These are phyloP conservation scores for Fusarium odoratissimum DNA, from an alignment of 2,329 filamentous ascomycete species.

Conservation along the genomic window DNA sequence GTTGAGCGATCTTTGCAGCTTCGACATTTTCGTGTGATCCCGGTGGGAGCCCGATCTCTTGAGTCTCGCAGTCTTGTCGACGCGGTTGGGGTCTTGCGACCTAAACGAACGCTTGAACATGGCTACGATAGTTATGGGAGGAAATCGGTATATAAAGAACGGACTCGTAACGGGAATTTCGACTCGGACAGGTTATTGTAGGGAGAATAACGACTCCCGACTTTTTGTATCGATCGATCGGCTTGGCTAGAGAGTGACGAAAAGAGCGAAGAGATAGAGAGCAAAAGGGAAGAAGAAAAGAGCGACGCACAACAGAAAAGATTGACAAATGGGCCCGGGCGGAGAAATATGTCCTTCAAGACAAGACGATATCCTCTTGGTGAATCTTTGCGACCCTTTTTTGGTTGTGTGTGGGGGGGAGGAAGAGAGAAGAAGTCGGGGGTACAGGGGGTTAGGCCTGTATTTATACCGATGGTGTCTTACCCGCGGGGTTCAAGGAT, in stretches of 20 bases:
- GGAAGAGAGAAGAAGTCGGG: conserved; percentile 51
- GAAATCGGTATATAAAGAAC: conserved; percentile 41
- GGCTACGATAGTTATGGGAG: conserved; percentile 51
- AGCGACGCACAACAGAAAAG: conserved; percentile 53
- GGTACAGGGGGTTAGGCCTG: conserved; percentile 29
- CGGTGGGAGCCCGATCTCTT: conserved; percentile 70
- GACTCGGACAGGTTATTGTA: conserved; percentile 3
- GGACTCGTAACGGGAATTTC: conserved; percentile 43
- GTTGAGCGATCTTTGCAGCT: conserved; percentile 86
- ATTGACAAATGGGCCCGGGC: conserved; percentile 66
- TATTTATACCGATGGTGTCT: conserved; percentile 42
- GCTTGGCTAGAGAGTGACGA: conserved; percentile 63
- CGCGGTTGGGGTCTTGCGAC: conserved; percentile 77
- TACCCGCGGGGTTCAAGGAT: conserved; percentile 28
- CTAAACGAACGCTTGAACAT: conserved; percentile 97
- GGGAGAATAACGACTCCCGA: conserved; percentile 33
- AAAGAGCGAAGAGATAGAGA: conserved; percentile 58
- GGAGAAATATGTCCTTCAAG: conserved; percentile 58
- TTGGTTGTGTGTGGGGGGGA: conserved; percentile 66
- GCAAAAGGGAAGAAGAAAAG: conserved; percentile 47
- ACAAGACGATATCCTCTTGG: conserved; percentile 64
- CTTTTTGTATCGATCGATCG: conserved; percentile 40
- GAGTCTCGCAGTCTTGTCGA: conserved; percentile 88
- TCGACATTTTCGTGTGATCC: conserved; percentile 83
- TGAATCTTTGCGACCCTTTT: conserved; percentile 69